phyloP scores from a whole-genome alignment of 1,139 yeast genomes.

The Protomyces arabidopsidicola region DNA sequence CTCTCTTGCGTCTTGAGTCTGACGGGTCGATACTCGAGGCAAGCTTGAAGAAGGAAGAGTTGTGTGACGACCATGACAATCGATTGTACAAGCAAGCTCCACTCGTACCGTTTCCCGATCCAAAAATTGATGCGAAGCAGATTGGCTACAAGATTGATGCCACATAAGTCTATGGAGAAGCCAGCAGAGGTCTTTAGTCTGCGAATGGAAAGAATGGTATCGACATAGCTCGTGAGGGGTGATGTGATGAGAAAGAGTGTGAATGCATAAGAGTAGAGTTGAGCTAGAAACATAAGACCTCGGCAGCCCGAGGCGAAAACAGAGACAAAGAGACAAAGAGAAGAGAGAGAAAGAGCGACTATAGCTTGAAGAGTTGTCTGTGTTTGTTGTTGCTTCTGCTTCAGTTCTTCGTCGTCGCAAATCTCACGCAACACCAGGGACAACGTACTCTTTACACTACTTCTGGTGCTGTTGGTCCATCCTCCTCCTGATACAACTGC shows the following conservation, averaged over 20 bases:
- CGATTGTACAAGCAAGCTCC: conserved; percentile 67
- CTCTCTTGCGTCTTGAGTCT: conserved; percentile 44
- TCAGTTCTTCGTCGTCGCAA: not conserved
- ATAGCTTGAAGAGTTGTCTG: too few relatives aligned
- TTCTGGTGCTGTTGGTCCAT: too few relatives aligned
- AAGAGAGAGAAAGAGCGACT: not conserved
- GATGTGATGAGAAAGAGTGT: conserved; percentile 16
- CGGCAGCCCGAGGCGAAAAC: not conserved
- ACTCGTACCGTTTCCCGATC: conserved; percentile 71
- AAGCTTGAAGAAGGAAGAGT: conserved; percentile 38
- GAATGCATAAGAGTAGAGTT: not conserved
- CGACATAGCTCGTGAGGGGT: conserved; percentile 79
- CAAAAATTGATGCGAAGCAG: conserved; percentile 70
- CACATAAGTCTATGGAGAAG: conserved; percentile 81
- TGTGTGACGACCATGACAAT: conserved; percentile 70
- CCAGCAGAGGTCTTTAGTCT: conserved; percentile 63
- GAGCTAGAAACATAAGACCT: not conserved
- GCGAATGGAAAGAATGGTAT: conserved; percentile 67
- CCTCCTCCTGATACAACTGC: too few relatives aligned
- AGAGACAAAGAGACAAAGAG: not conserved
- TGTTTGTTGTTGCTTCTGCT: not conserved
- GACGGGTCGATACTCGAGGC: conserved; percentile 2
- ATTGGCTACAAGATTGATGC: conserved; percentile 79
- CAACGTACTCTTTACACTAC: not conserved
- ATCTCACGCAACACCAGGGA: not conserved